Evolutionary conservation across 129 eudicot species (phyloP).

Genomic region (Kitagawia praeruptora): DNA sequence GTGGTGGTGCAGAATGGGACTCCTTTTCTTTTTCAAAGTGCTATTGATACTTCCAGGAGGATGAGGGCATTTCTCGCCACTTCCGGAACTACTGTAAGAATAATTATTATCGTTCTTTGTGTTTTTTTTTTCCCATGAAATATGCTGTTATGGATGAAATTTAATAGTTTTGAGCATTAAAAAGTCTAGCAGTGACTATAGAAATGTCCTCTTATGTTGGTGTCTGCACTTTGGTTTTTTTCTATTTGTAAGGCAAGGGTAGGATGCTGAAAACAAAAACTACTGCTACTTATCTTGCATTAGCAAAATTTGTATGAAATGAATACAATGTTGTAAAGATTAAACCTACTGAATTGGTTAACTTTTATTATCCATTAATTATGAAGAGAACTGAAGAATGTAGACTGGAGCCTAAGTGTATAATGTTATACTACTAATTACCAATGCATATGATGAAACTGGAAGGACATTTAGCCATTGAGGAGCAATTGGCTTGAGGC

Average conservation of each 20-base stretch:
- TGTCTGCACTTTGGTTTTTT: neutral
- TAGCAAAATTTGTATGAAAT: too few relatives aligned
- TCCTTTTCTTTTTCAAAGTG: conserved; percentile 68
- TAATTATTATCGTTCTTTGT: neutral
- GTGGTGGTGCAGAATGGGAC: conserved; percentile 59
- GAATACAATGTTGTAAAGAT: too few relatives aligned
- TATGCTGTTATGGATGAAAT: neutral
- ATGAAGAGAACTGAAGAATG: neutral
- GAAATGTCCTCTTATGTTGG: neutral
- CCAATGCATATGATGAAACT: neutral
- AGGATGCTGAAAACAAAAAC: neutral
- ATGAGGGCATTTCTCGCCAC: conserved; percentile 49
- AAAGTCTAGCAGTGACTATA: neutral
- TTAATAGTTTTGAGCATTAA: neutral
- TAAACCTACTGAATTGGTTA: neutral
- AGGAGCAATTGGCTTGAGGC: neutral
- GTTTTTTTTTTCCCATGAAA: too few relatives aligned
- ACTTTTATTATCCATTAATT: too few relatives aligned
- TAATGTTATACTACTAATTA: too few relatives aligned
- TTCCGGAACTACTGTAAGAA: conserved; percentile 26
- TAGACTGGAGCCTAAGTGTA: neutral
- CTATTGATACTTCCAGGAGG: conserved; percentile 47
- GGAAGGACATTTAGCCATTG: neutral
- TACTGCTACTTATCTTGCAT: neutral
- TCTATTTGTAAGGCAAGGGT: neutral